phyloP scores from a whole-genome alignment of 805 yeast genomes.

The Pichia manshurica region DNA sequence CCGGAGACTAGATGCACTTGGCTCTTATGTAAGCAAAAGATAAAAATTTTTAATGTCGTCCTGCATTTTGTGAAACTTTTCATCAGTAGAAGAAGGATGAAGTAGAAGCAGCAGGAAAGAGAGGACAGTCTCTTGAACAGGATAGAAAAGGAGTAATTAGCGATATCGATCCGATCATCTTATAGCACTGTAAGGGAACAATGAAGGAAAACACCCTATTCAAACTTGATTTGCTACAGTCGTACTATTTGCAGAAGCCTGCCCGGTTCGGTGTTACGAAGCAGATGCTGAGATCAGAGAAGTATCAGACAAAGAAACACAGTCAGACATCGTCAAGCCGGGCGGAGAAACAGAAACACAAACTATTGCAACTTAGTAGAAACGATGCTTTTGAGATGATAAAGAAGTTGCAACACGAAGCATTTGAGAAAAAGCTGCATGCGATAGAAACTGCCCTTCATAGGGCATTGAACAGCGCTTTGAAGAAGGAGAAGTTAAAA shows the following conservation, averaged over 20 bases:
- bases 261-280: constrained; percentile 49
- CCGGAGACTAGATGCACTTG: constrained; percentile 42
- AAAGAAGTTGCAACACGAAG: constrained; percentile 36
- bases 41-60: too few species aligned
- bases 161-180: too few species aligned
- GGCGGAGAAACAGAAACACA: constrained; percentile 24
- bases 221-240: constrained; percentile 53
- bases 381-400: constrained; percentile 44
- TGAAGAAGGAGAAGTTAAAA: constrained; percentile 22
- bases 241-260: constrained; percentile 39
- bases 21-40: background rate
- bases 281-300: constrained; percentile 40
- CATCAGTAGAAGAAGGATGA: constrained; percentile 8
- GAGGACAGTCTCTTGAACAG: background rate
- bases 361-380: constrained; percentile 31
- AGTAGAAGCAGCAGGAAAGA: background rate
- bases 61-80: background rate
- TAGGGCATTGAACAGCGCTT: constrained; percentile 36
- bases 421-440: constrained; percentile 46
- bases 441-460: constrained; percentile 28
- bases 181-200: too few species aligned
- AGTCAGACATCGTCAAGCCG: background rate
- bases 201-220: constrained; percentile 39
- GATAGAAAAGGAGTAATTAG: background rate
- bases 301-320: constrained; percentile 8